These are phyloP conservation scores for Sphaerulina vaccinii DNA, from an alignment of 2,329 filamentous ascomycete species.

Conservation along the genomic window DNA sequence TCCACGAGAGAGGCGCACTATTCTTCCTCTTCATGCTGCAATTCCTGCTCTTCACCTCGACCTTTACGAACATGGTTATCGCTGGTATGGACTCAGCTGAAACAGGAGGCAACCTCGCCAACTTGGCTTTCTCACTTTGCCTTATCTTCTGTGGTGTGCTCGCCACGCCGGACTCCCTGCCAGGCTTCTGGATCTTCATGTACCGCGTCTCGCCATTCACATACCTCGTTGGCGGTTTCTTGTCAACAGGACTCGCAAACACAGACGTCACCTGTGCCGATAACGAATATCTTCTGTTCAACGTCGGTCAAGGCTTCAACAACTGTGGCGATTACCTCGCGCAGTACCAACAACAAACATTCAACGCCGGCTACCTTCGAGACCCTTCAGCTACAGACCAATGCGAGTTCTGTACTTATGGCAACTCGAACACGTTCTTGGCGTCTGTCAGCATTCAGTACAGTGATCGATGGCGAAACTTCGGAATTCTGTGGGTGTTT, in stretches of 20 bases:
- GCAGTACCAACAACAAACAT: conserved; percentile 29
- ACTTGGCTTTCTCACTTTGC: conserved; percentile 69
- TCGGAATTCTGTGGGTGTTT: conserved; percentile 54
- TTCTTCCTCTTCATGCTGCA: conserved; percentile 74
- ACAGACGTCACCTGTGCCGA: conserved; percentile 63
- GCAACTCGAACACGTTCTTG: conserved; percentile 47
- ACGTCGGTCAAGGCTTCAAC: conserved; percentile 53
- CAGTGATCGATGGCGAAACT: conserved; percentile 52
- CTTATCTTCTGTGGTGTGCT: conserved; percentile 73
- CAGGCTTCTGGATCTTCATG: conserved; percentile 80
- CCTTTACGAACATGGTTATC: conserved; percentile 77
- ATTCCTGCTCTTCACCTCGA: conserved; percentile 70
- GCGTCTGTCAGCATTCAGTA: conserved; percentile 44
- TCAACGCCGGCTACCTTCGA: conserved; percentile 40
- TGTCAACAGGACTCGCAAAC: conserved; percentile 68
- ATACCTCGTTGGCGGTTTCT: conserved; percentile 72
- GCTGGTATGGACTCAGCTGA: conserved; percentile 73
- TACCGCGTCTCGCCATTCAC: conserved; percentile 74
- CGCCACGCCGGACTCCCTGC: conserved; percentile 60
- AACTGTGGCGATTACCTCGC: conserved; percentile 43
- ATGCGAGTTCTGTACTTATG: conserved; percentile 45
- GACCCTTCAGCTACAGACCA: conserved; percentile 36
- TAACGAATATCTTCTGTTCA: conserved; percentile 69
- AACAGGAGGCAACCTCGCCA: conserved; percentile 72
- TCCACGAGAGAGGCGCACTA: conserved; percentile 68